phyloP scores from a whole-genome alignment of 192 early-diverging fungal species.

The Coemansia sp. region DNA sequence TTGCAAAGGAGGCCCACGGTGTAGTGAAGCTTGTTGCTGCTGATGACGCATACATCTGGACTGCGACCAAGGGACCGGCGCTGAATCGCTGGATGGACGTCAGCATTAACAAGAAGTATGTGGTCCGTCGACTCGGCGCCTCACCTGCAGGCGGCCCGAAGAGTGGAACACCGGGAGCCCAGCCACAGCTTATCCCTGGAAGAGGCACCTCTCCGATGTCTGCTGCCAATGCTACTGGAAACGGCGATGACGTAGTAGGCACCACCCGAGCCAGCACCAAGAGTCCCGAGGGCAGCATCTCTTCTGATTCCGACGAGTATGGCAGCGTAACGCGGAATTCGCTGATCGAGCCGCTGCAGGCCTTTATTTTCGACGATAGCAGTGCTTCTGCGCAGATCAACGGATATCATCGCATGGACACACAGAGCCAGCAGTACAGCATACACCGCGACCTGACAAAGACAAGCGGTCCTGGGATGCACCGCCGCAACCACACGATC shows the following conservation, averaged over 20 bases:
- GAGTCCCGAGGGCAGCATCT: slow-evolving; percentile 1
- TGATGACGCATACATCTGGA: slow-evolving; percentile 87
- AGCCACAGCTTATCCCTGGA: neutral
- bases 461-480: neutral
- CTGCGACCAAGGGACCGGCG: slow-evolving; percentile 79
- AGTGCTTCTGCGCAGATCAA: neutral
- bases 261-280: neutral
- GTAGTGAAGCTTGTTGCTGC: slow-evolving; percentile 84
- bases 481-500: slow-evolving; percentile 29
- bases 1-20: slow-evolving; percentile 82
- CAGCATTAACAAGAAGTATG: slow-evolving; percentile 13
- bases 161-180: neutral
- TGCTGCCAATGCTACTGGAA: too few species aligned
- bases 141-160: neutral
- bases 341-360: slow-evolving; percentile 17
- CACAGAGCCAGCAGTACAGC: neutral
- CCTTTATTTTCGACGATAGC: neutral
- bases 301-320: slow-evolving; percentile 3
- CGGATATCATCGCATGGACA: neutral
- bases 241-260: neutral
- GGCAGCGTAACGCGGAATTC: slow-evolving; percentile 18
- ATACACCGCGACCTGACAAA: neutral
- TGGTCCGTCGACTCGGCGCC: neutral
- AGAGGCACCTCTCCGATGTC: neutral
- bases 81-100: slow-evolving; percentile 79